Percentiles rank a stretch among this genome's conserved stretches.
These are phyloP conservation scores for Artemisia annua DNA, from an alignment of 129 eudicot species.

Conservation along the genomic window DNA sequence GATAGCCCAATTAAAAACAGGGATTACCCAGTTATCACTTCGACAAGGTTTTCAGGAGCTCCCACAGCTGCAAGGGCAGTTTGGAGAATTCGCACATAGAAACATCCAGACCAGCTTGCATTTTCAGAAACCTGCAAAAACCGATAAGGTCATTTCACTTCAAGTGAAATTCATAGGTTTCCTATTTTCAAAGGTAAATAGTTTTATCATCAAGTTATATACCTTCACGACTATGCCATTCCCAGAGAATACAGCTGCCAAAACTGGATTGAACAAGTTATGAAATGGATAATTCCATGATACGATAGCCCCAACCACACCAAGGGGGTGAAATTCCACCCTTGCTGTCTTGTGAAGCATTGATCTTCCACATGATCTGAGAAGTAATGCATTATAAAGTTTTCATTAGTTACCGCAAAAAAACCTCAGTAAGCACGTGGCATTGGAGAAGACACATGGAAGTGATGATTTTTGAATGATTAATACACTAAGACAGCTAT, in stretches of 20 bases:
- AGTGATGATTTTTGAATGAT: conserved; percentile 3
- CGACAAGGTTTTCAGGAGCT: conserved; percentile 98
- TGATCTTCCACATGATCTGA: conserved; percentile 90
- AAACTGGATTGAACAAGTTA: conserved; percentile 92
- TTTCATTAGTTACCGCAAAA: conserved; percentile 5
- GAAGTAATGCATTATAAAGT: conserved; percentile 7
- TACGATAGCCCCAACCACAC: conserved; percentile 98
- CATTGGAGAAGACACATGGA: conserved; percentile 5
- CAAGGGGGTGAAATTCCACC: conserved; percentile 95
- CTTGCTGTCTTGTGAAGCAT: conserved; percentile 91
- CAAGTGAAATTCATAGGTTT: not conserved
- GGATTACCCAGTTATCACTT: conserved; percentile 95
- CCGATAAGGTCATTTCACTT: conserved; percentile 16
- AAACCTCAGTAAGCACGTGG: not conserved
- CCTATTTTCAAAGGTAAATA: not conserved
- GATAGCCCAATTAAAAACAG: conserved; percentile 10
- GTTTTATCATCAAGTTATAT: not conserved
- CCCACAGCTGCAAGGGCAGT: conserved; percentile 98
- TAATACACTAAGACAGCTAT: not conserved
- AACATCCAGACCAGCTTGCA: conserved; percentile 99
- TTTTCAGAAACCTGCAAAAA: conserved; percentile 86
- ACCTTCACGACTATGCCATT: conserved; percentile 98
- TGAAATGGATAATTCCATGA: conserved; percentile 99
- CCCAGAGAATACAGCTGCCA: conserved; percentile 95
- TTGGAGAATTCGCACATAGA: conserved; percentile 89